Conservation (phyloP, 352 stramenopile genomes). For the Phytophthora tubulina region DNA sequence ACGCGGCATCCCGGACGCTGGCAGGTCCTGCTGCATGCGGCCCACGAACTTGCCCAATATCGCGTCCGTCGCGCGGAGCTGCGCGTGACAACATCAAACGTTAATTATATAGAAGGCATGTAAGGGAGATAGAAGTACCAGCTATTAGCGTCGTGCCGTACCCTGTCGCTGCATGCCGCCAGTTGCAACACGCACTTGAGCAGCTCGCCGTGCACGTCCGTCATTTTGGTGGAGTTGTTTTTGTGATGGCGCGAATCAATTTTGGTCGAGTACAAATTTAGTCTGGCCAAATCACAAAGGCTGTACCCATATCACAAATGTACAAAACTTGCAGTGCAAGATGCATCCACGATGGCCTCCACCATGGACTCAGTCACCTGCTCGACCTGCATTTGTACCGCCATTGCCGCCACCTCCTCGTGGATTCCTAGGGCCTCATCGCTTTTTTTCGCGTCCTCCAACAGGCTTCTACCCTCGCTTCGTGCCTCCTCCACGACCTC, state of each 20-base stretch:
- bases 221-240: constrained; percentile 35
- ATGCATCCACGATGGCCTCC: constrained; percentile 17
- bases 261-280: constrained; percentile 1
- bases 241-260: neutral
- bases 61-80: constrained; percentile 71
- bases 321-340: neutral
- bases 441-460: constrained; percentile 14
- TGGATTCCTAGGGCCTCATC: neutral
- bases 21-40: constrained; percentile 52
- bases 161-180: constrained; percentile 79
- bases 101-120: neutral
- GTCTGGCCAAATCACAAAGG: neutral
- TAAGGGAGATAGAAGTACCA: neutral
- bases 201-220: constrained; percentile 64
- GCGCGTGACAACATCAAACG: neutral
- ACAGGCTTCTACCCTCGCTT: constrained; percentile 27
- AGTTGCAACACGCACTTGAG: constrained; percentile 84
- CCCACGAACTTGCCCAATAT: constrained; percentile 53
- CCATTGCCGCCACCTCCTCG: constrained; percentile 10
- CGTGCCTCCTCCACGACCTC: constrained; percentile 18
- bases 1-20: constrained; percentile 55
- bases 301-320: neutral
- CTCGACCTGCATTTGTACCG: constrained; percentile 18
- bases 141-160: constrained; percentile 9
- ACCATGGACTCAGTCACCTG: constrained; percentile 16